These are phyloP conservation scores for Annona cherimola DNA, from an alignment of 164 flowering plant species.

Conservation along the genomic window DNA sequence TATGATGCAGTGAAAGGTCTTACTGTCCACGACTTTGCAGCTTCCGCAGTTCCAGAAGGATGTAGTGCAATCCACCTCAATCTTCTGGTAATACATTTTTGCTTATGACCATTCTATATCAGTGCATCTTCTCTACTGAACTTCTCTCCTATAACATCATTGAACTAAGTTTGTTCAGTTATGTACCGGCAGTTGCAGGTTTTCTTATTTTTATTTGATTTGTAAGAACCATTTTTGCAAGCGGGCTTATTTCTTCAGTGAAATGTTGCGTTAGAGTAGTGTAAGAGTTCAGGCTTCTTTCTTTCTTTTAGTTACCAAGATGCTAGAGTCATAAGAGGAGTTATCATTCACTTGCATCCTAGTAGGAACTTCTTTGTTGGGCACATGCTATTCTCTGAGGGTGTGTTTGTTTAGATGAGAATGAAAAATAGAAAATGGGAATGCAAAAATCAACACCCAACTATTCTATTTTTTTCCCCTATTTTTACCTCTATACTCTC, in stretches of 20 bases:
- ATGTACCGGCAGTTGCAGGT: background rate
- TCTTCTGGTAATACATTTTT: constrained; percentile 62
- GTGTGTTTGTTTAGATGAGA: too few relatives aligned
- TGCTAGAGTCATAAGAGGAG: background rate
- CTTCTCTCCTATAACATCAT: background rate
- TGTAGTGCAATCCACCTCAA: constrained; percentile 75
- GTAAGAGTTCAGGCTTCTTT: background rate
- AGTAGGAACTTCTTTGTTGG: background rate
- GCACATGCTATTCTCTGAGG: too few relatives aligned
- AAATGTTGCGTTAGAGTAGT: background rate
- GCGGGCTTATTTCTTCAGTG: background rate
- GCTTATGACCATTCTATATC: background rate
- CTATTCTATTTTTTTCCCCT: too few relatives aligned
- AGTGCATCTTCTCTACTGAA: background rate
- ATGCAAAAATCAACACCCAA: too few relatives aligned
- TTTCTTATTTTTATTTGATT: background rate
- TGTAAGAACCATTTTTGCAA: background rate
- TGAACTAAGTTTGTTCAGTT: background rate
- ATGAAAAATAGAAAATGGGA: too few relatives aligned
- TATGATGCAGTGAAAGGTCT: constrained; percentile 50
- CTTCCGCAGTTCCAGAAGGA: constrained; percentile 44
- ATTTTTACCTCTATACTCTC: too few relatives aligned
- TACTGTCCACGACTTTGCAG: constrained; percentile 27
- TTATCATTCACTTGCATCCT: background rate
- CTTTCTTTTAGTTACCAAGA: background rate